Conservation (phyloP, 2,329 filamentous ascomycete species). For the Neonectria neomacrospora region DNA sequence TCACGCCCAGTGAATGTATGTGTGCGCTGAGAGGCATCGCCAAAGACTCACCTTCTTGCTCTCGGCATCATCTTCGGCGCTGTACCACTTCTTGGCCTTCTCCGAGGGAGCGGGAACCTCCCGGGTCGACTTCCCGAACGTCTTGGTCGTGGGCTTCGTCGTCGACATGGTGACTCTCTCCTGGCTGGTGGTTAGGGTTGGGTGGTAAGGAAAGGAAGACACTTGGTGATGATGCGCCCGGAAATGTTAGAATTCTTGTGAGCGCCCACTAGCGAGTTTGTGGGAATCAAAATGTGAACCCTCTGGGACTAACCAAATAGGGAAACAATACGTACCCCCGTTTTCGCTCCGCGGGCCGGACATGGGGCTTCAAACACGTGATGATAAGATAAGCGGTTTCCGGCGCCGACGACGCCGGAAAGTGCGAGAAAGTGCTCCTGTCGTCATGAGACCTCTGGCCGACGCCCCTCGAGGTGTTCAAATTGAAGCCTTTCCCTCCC, state of each 20-base stretch:
- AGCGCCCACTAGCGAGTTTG: conserved; percentile 55
- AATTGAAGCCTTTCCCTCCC: conserved; percentile 32
- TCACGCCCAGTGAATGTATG: conserved; percentile 18
- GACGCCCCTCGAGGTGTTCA: conserved; percentile 32
- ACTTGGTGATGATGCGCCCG: conserved; percentile 52
- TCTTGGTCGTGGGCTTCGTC: conserved; percentile 84
- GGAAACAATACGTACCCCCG: conserved; percentile 34
- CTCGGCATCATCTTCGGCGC: conserved; percentile 88
- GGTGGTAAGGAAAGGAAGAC: conserved; percentile 51
- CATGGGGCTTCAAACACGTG: conserved; percentile 53
- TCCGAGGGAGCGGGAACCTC: conserved; percentile 86
- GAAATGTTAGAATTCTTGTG: conserved; percentile 57
- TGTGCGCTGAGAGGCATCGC: conserved; percentile 36
- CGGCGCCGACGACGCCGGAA: conserved; percentile 47
- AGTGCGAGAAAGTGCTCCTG: conserved; percentile 53
- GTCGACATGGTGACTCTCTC: conserved; percentile 75
- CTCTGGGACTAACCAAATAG: conserved; percentile 52
- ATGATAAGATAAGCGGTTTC: conserved; percentile 47
- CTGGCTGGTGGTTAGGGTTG: conserved; percentile 55
- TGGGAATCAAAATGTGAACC: conserved; percentile 58
- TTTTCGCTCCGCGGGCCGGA: conserved; percentile 35
- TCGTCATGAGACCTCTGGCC: conserved; percentile 42
- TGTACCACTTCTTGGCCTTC: conserved; percentile 99
- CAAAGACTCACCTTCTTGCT: conserved; percentile 89
- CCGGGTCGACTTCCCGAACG: conserved; percentile 97